Conservation (phyloP, 2,329 filamentous ascomycete species). For the Colletotrichum gigasporum region DNA sequence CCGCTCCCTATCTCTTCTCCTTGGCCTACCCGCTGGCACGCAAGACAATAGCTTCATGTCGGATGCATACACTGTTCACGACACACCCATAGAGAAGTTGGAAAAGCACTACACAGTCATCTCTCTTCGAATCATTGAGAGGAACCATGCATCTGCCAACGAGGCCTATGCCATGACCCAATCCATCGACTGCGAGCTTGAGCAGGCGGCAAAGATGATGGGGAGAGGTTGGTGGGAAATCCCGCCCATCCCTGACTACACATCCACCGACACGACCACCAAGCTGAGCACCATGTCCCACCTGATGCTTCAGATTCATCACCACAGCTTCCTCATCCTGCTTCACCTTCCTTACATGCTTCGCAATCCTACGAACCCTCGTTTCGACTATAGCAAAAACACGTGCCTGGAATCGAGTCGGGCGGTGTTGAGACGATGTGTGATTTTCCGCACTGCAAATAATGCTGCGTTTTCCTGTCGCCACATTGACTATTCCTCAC, state of each 20-base stretch:
- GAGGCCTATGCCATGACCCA: constrained; percentile 51
- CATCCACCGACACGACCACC: constrained; percentile 15
- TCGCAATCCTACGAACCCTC: constrained; percentile 45
- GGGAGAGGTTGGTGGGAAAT: constrained; percentile 59
- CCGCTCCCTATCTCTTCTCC: constrained; percentile 59
- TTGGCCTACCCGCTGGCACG: constrained; percentile 57
- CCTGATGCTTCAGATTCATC: constrained; percentile 58
- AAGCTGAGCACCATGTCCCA: constrained; percentile 38
- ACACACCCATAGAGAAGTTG: constrained; percentile 52
- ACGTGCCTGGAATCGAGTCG: constrained; percentile 60
- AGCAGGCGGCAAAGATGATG: constrained; percentile 51
- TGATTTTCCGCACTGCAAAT: constrained; percentile 53
- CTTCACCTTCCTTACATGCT: constrained; percentile 67
- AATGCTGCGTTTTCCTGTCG: constrained; percentile 52
- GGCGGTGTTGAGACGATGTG: constrained; percentile 58
- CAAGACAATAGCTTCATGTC: constrained; percentile 50
- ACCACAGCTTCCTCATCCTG: constrained; percentile 60
- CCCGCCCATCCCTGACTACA: constrained; percentile 36
- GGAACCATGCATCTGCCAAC: constrained; percentile 49
- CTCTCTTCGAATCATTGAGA: constrained; percentile 55
- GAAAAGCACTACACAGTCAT: constrained; percentile 55
- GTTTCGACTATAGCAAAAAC: constrained; percentile 58
- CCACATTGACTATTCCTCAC: constrained; percentile 60
- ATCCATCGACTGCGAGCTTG: constrained; percentile 58
- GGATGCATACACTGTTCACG: constrained; percentile 38